These are phyloP conservation scores for Vitis hybrid DNA, from an alignment of 177 flowering plant genomes.

Conservation along the genomic window DNA sequence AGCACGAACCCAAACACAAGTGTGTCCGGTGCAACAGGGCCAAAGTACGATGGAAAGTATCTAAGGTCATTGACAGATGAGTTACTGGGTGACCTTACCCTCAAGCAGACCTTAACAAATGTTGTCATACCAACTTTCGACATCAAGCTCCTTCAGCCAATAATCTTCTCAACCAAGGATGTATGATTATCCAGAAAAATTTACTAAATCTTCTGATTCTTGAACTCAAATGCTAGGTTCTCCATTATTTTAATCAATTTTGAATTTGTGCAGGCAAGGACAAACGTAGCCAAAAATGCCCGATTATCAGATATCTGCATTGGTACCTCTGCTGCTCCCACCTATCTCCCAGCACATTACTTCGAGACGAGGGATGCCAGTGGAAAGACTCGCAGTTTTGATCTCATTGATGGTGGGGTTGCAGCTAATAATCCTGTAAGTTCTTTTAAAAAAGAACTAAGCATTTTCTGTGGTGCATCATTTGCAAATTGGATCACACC, in stretches of 20 bases:
- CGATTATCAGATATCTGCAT: conserved; percentile 5
- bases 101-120: conserved; percentile 25
- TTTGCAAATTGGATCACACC: too few relatives aligned
- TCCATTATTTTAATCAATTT: too few relatives aligned
- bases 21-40: conserved; percentile 12
- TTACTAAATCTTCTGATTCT: too few relatives aligned
- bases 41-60: conserved; percentile 32
- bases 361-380: conserved; percentile 3
- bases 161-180: conserved; percentile 27
- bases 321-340: conserved; percentile 8
- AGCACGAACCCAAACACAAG: too few relatives aligned
- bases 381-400: background rate
- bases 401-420: conserved; percentile 5
- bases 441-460: background rate
- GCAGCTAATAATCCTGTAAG: conserved; percentile 15
- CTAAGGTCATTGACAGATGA: conserved; percentile 10
- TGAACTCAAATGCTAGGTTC: too few relatives aligned
- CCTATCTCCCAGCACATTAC: conserved; percentile 7
- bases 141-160: conserved; percentile 29
- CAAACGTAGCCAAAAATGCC: conserved; percentile 15
- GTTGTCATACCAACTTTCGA: conserved; percentile 32
- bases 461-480: too few relatives aligned
- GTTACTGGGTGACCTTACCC: conserved; percentile 15
- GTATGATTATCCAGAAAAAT: conserved; percentile 10
- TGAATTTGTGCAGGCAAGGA: conserved; percentile 14